A percentile compares a stretch with the other conserved stretches of the same genome.
These are phyloP conservation scores for Hyphodiscus hymeniophilus DNA, from an alignment of 495 filamentous ascomycete species.

Conservation along the genomic window DNA sequence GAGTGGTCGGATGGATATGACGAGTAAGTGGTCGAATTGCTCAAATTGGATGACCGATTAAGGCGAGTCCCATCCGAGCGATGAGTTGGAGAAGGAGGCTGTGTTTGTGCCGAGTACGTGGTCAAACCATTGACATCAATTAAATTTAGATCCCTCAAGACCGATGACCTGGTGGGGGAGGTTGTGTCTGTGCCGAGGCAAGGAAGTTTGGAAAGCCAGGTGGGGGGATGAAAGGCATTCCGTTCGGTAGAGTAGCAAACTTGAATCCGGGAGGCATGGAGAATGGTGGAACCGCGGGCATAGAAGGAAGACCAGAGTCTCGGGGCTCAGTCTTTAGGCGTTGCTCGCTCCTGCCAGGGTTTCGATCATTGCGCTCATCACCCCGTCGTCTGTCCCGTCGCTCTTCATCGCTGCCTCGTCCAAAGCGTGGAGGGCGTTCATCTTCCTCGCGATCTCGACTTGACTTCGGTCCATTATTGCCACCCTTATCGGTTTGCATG, in stretches of 20 bases:
- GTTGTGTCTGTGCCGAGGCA: constrained; percentile 4
- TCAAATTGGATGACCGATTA: no score
- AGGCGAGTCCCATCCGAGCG: no score
- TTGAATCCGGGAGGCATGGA: constrained; percentile 47
- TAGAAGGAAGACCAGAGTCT: constrained; percentile 10
- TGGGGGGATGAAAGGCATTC: constrained; percentile 59
- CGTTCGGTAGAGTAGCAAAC: constrained; percentile 47
- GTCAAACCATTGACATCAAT: no score
- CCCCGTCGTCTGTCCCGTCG: constrained; percentile 32
- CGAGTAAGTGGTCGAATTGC: neutral
- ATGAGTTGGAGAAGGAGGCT: no score
- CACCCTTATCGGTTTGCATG: constrained; percentile 69
- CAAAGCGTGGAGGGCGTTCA: constrained; percentile 35
- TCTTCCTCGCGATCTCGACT: constrained; percentile 48
- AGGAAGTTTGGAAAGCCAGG: constrained; percentile 42
- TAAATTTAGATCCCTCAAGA: no score
- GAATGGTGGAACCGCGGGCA: constrained; percentile 18
- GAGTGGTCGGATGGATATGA: no score
- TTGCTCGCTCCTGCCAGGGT: neutral
- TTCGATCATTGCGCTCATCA: constrained; percentile 32
- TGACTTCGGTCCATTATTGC: constrained; percentile 65
- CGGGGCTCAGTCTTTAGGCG: no score
- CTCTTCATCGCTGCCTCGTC: constrained; percentile 28
- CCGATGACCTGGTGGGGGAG: constrained; percentile 17
- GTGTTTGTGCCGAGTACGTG: no score